Percentiles rank a stretch among this genome's conserved stretches.
These are phyloP conservation scores for Phaeoacremonium minimum DNA, from an alignment of 2,329 filamentous ascomycete species.

Conservation along the genomic window DNA sequence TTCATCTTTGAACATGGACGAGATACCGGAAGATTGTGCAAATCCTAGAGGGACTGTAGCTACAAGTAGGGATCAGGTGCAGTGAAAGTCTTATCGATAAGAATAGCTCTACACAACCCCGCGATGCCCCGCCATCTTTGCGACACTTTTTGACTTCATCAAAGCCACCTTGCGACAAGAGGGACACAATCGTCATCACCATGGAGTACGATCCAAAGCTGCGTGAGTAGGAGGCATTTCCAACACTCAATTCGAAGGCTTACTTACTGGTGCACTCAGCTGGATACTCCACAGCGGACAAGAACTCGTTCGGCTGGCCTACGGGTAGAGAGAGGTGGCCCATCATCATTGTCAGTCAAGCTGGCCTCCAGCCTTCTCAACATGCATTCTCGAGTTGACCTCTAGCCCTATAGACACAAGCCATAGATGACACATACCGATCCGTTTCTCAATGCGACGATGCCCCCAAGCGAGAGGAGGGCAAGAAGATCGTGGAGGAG, in stretches of 20 bases:
- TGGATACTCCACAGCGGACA: conserved; percentile 74
- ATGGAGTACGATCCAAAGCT: conserved; percentile 77
- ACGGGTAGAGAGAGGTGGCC: conserved; percentile 91
- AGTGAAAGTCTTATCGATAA: no score
- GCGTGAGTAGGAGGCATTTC: conserved; percentile 35
- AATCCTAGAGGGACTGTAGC: no score
- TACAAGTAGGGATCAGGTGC: no score
- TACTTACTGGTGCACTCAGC: no score
- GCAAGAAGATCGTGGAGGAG: conserved; percentile 78
- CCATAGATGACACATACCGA: conserved; percentile 91
- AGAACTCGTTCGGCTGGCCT: conserved; percentile 78
- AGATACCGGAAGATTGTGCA: no score
- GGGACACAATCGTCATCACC: no score
- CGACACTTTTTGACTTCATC: no score
- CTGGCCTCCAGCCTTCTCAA: not conserved
- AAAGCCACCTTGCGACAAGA: no score
- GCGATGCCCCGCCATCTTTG: no score
- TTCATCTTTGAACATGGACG: no score
- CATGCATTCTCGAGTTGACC: conserved; percentile 1
- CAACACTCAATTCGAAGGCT: no score
- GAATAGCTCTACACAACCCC: no score
- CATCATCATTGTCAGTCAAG: conserved; percentile 69
- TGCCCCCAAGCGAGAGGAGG: conserved; percentile 66
- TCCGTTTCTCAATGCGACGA: conserved; percentile 57
- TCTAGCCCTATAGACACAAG: conserved; percentile 63